Evolutionary conservation across 495 filamentous ascomycete species (phyloP).

Genomic region (Penicillium dipodomyicola): DNA sequence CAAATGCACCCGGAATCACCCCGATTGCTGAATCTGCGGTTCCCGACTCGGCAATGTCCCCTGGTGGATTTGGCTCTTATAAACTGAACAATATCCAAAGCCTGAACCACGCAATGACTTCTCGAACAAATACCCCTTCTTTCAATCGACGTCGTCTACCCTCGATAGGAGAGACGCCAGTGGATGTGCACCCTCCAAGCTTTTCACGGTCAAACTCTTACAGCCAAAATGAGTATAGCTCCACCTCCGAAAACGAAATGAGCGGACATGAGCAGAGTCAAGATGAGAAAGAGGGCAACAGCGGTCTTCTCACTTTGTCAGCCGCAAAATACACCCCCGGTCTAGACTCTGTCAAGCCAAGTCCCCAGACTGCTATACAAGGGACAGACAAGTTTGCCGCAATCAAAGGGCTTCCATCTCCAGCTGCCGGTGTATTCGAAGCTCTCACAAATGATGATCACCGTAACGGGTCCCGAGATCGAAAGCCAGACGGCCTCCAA

Average conservation of each 20-base stretch:
- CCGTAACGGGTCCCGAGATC: conserved; percentile 70
- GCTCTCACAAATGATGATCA: conserved; percentile 55
- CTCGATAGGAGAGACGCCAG: conserved; percentile 77
- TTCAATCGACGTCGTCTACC: conserved; percentile 70
- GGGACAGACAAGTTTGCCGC: conserved; percentile 40
- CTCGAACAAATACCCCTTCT: conserved; percentile 70
- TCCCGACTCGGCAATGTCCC: conserved; percentile 80
- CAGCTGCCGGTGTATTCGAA: conserved; percentile 53
- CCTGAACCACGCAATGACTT: conserved; percentile 66
- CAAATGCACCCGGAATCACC: conserved; percentile 72
- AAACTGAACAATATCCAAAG: conserved; percentile 56
- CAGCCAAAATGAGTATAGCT: conserved; percentile 48
- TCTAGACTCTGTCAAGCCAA: conserved; percentile 39
- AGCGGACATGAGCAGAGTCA: conserved; percentile 30
- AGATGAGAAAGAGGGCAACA: conserved; percentile 30
- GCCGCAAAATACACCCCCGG: conserved; percentile 51
- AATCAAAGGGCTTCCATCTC: conserved; percentile 58
- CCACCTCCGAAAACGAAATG: conserved; percentile 44
- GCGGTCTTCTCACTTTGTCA: conserved; percentile 41
- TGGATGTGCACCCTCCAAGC: conserved; percentile 52
- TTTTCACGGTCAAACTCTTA: conserved; percentile 41
- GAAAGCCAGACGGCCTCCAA: conserved; percentile 80
- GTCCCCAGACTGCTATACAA: conserved; percentile 54
- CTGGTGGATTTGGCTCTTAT: conserved; percentile 66
- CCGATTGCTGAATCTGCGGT: conserved; percentile 91